Conservation (phyloP, 2,329 filamentous ascomycete genomes). For the Huntiella savannae region DNA sequence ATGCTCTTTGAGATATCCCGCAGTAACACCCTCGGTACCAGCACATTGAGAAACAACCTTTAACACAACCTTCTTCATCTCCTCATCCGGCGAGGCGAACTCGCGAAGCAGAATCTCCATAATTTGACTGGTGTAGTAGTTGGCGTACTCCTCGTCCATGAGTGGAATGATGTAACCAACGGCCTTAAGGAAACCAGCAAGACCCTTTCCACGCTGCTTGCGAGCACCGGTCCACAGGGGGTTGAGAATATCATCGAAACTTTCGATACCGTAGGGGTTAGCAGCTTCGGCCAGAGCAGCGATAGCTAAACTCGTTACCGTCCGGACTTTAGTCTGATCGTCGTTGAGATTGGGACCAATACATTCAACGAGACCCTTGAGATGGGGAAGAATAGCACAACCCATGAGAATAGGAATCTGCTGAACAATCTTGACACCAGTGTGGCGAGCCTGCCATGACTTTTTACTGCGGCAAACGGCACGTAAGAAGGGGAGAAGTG, state of each 20-base stretch:
- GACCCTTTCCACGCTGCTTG: constrained; percentile 88
- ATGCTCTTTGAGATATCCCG: constrained; percentile 84
- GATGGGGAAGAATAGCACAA: constrained; percentile 82
- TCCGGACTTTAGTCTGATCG: constrained; percentile 93
- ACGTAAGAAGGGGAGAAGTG: constrained; percentile 80
- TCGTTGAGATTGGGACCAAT: constrained; percentile 92
- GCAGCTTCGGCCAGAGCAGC: constrained; percentile 89
- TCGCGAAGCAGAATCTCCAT: constrained; percentile 96
- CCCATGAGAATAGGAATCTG: constrained; percentile 98
- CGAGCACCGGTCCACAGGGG: constrained; percentile 91
- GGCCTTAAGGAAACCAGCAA: constrained; percentile 90
- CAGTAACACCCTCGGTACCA: constrained; percentile 83
- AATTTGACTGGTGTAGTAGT: constrained; percentile 96
- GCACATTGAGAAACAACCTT: constrained; percentile 96
- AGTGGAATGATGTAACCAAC: constrained; percentile 96
- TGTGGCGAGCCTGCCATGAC: constrained; percentile 95
- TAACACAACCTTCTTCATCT: constrained; percentile 99
- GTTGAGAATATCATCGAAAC: constrained; percentile 93
- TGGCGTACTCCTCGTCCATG: constrained; percentile 99
- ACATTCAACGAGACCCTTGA: constrained; percentile 91
- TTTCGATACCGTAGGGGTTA: constrained; percentile 97
- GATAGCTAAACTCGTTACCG: constrained; percentile 86
- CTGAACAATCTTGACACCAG: constrained; percentile 96
- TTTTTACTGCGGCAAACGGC: constrained; percentile 97
- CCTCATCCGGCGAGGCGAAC: constrained; percentile 91